phyloP scores from a whole-genome alignment of 306 rosid genomes.

The Alnus rubra region DNA sequence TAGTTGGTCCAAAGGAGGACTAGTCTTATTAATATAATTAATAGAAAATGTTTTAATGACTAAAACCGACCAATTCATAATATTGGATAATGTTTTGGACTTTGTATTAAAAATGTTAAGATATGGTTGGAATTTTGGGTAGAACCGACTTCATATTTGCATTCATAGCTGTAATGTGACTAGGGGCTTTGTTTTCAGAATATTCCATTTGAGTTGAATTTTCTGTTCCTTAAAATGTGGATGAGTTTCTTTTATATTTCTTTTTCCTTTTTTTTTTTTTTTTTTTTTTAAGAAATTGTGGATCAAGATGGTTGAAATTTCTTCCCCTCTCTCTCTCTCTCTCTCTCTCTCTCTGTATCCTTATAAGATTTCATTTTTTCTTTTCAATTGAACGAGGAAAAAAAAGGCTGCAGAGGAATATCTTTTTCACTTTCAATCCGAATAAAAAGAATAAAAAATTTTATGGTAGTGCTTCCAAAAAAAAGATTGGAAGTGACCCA shows the following conservation, averaged over 20 bases:
- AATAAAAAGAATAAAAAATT: no score
- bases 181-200: neutral
- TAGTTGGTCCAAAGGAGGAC: neutral
- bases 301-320: neutral
- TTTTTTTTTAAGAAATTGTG: neutral
- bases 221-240: neutral
- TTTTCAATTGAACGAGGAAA: no score
- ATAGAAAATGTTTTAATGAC: neutral
- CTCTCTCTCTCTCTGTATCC: no score
- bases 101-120: neutral
- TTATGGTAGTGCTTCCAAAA: no score
- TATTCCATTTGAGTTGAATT: neutral
- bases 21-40: neutral
- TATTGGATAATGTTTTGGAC: neutral
- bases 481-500: no score
- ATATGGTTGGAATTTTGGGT: neutral
- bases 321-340: neutral
- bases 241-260: neutral
- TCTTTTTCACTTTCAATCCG: no score
- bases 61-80: neutral
- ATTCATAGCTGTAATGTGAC: neutral
- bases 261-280: no score
- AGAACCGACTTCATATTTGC: neutral
- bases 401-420: no score
- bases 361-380: no score